These are phyloP conservation scores for Eragrostis nindensis DNA, from an alignment of 176 grass and related monocot genomes.

Conservation along the genomic window DNA sequence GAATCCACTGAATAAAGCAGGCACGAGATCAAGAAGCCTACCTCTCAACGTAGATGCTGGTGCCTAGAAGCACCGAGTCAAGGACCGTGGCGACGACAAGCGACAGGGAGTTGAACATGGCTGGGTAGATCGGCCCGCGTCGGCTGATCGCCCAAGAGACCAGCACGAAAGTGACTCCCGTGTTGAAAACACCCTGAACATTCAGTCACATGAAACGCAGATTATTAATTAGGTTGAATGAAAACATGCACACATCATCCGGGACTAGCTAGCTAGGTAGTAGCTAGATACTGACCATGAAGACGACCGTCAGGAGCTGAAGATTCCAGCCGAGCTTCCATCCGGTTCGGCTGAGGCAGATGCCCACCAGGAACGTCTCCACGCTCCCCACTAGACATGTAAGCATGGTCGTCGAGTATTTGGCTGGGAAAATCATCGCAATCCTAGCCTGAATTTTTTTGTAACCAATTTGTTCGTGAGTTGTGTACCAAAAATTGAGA, in stretches of 20 bases:
- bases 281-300: background rate
- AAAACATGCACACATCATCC: background rate
- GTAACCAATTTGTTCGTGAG: too few species aligned
- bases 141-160: background rate
- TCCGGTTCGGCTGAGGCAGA: slow-evolving; percentile 23
- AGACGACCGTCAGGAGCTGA: slow-evolving; percentile 30
- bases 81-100: background rate
- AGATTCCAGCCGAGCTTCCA: slow-evolving; percentile 53
- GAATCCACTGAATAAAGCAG: background rate
- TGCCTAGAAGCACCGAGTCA: background rate
- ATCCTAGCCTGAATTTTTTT: slow-evolving; percentile 27
- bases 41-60: background rate
- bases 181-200: background rate
- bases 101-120: background rate
- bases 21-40: background rate
- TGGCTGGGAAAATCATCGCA: slow-evolving; percentile 33
- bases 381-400: slow-evolving; percentile 39
- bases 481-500: too few species aligned
- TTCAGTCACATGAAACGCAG: too few species aligned
- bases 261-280: too few species aligned
- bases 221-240: background rate
- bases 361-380: slow-evolving; percentile 14
- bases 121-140: background rate
- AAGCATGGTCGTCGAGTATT: slow-evolving; percentile 43
- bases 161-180: background rate